These are phyloP conservation scores for Vigna angularis DNA, from an alignment of 306 rosid genomes.

Conservation along the genomic window DNA sequence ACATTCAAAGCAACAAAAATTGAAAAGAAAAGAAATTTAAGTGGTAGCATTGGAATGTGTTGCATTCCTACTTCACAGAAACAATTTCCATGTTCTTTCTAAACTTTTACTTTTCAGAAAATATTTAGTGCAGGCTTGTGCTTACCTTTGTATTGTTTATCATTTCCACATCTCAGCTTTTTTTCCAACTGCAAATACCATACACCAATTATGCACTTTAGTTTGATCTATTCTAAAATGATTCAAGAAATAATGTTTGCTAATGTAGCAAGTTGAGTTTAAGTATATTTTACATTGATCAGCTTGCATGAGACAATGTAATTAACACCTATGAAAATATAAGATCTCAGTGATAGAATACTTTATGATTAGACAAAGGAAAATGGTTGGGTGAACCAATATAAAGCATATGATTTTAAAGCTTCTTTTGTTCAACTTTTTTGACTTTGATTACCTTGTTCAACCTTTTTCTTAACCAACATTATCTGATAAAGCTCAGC, in stretches of 20 bases:
- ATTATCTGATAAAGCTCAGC: slow-evolving; percentile 2
- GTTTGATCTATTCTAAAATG: neutral
- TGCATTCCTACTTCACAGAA: neutral
- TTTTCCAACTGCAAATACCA: neutral
- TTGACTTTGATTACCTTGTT: slow-evolving; percentile 6
- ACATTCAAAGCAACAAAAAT: neutral
- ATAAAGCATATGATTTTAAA: neutral
- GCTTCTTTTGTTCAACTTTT: neutral
- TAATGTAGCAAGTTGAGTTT: neutral
- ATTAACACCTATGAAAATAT: neutral
- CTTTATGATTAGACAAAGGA: neutral
- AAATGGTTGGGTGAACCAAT: slow-evolving; percentile 15
- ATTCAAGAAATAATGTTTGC: neutral
- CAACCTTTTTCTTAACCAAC: neutral
- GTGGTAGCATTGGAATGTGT: neutral
- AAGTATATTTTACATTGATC: neutral
- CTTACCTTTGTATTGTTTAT: neutral
- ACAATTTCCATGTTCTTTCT: neutral
- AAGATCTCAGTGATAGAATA: neutral
- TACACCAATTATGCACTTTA: neutral
- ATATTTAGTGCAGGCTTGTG: neutral
- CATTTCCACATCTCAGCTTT: neutral
- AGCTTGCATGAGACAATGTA: neutral
- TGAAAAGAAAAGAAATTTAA: neutral
- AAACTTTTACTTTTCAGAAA: neutral